These are phyloP conservation scores for Psilocybe cyanescens DNA, from an alignment of 768 basidiomycete genomes.

Conservation along the genomic window DNA sequence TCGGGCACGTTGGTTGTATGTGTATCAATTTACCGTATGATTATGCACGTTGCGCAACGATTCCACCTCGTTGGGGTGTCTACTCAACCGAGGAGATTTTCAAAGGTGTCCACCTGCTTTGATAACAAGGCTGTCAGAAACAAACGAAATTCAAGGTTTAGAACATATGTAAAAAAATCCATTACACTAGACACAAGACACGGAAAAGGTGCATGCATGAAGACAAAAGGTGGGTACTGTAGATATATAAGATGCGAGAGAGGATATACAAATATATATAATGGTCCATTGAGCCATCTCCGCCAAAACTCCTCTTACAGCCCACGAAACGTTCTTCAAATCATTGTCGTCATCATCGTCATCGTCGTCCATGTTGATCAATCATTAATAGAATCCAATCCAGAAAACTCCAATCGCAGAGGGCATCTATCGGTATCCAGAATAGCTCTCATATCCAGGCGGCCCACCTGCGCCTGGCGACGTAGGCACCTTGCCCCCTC, in stretches of 20 bases:
- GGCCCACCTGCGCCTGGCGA: slow-evolving; percentile 31
- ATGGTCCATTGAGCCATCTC: slow-evolving; percentile 2
- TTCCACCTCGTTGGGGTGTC: too few species aligned
- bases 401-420: neutral
- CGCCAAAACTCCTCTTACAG: neutral
- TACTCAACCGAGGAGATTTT: too few species aligned
- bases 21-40: too few species aligned
- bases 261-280: neutral
- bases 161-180: neutral
- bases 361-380: neutral
- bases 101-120: too few species aligned
- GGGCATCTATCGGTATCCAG: slow-evolving; percentile 46
- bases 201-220: neutral
- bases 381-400: neutral
- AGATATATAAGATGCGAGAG: neutral
- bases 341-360: neutral
- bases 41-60: too few species aligned
- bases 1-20: too few species aligned
- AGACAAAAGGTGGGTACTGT: neutral
- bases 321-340: too few species aligned
- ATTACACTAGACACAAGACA: slow-evolving; percentile 1
- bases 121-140: too few species aligned
- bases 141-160: too few species aligned
- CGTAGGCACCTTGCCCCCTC: slow-evolving; percentile 22
- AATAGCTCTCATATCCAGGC: slow-evolving; percentile 59